phyloP scores from a whole-genome alignment of 2,329 filamentous ascomycete species.

The Penicillium sp. region DNA sequence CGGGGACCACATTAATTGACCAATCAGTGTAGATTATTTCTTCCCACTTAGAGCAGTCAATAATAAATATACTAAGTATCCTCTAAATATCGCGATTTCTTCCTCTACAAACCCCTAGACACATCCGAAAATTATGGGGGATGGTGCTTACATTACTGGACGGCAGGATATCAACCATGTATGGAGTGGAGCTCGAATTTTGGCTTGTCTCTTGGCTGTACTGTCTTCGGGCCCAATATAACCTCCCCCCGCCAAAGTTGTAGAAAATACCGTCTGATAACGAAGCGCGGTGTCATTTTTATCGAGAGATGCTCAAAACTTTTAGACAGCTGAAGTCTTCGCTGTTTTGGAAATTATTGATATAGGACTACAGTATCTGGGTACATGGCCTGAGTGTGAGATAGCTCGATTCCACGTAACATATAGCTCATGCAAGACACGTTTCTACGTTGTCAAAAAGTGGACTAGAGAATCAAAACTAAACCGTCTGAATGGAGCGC shows the following conservation, averaged over 20 bases:
- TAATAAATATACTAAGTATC: no score
- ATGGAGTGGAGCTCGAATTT: conserved; percentile 18
- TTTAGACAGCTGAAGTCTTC: conserved; percentile 12
- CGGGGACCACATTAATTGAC: no score
- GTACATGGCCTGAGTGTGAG: background rate
- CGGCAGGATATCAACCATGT: conserved; percentile 4
- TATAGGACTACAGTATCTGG: conserved; percentile 6
- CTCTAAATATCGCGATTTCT: no score
- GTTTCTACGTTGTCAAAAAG: no score
- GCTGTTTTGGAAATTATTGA: conserved; percentile 14
- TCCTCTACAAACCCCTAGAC: no score
- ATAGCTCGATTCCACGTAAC: no score
- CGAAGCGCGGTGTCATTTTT: conserved; percentile 17
- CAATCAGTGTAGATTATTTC: no score
- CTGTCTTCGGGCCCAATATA: conserved; percentile 16
- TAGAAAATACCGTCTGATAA: conserved; percentile 11
- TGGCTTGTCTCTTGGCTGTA: conserved; percentile 14
- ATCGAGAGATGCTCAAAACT: conserved; percentile 8
- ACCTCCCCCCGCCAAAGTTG: conserved; percentile 16
- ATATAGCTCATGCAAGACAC: no score
- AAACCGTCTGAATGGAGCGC: no score
- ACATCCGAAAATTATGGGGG: conserved; percentile 11
- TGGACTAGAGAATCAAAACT: no score
- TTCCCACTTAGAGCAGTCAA: no score
- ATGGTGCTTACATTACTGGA: conserved; percentile 19